These are phyloP conservation scores for Antitrichia curtipendula DNA, from an alignment of 225 moss, liverwort and hornwort genomes.

Conservation along the genomic window DNA sequence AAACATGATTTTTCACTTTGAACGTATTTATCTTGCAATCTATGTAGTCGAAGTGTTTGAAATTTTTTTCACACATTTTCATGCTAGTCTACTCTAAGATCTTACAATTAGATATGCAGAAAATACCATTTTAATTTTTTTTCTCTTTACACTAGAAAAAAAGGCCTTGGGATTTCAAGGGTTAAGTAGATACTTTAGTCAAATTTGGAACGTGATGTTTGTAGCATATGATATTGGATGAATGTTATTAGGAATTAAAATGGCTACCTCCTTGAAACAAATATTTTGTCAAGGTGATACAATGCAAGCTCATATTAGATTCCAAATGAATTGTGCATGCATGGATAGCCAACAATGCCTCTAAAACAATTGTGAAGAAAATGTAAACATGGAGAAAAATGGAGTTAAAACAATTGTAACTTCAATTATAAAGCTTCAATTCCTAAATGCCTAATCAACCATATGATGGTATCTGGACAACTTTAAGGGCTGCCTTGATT, in stretches of 20 bases:
- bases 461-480: not conserved
- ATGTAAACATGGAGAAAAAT: not conserved
- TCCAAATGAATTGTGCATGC: not conserved
- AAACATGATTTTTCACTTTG: too few species aligned
- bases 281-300: not conserved
- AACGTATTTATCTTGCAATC: too few species aligned
- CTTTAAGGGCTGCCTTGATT: not conserved
- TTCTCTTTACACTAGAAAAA: too few species aligned
- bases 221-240: not conserved
- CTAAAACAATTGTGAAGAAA: not conserved
- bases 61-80: too few species aligned
- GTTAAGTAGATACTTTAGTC: not conserved
- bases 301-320: not conserved
- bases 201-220: not conserved
- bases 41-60: too few species aligned
- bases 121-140: too few species aligned
- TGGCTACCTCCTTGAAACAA: not conserved
- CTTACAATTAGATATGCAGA: too few species aligned
- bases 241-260: not conserved
- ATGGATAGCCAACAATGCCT: not conserved
- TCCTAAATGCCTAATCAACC: not conserved
- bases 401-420: not conserved
- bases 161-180: too few species aligned
- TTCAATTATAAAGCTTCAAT: not conserved
- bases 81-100: too few species aligned